Conservation (phyloP, 2,329 filamentous ascomycete species). For the Diaporthe sp. region DNA sequence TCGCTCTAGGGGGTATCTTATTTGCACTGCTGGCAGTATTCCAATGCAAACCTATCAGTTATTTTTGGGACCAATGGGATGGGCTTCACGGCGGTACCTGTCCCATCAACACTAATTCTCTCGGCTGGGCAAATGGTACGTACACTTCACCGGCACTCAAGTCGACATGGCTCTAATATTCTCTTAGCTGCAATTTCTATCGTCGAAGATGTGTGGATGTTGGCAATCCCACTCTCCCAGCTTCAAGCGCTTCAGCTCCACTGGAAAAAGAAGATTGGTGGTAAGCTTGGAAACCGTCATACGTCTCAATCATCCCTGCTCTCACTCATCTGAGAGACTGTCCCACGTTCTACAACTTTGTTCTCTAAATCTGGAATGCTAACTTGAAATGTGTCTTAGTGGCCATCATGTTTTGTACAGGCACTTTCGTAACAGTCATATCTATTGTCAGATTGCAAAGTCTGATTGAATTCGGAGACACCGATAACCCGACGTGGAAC, state of each 20-base stretch:
- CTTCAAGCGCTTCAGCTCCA: constrained; percentile 52
- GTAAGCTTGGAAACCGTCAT: background rate
- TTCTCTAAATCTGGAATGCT: background rate
- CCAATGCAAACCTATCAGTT: constrained; percentile 61
- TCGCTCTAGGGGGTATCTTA: constrained; percentile 42
- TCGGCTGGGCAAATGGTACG: constrained; percentile 57
- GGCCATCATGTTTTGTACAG: constrained; percentile 58
- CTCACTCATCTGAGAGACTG: background rate
- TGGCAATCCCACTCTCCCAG: constrained; percentile 55
- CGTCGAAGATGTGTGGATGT: constrained; percentile 52
- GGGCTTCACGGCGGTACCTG: constrained; percentile 58
- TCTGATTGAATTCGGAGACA: constrained; percentile 44
- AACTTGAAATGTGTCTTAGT: background rate
- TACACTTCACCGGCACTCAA: background rate
- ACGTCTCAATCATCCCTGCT: background rate
- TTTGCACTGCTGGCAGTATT: constrained; percentile 58
- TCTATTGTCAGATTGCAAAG: constrained; percentile 45
- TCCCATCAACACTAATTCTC: constrained; percentile 54
- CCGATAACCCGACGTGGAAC: constrained; percentile 45
- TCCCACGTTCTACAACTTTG: too few species aligned
- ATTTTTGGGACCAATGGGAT: constrained; percentile 66
- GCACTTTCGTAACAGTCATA: constrained; percentile 50
- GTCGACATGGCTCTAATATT: background rate
- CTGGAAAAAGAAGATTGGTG: constrained; percentile 59
- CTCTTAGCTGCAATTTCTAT: constrained; percentile 55